Base-by-base conservation (phyloP, 75 land plant genomes). In the Larix kaempferi region DNA sequence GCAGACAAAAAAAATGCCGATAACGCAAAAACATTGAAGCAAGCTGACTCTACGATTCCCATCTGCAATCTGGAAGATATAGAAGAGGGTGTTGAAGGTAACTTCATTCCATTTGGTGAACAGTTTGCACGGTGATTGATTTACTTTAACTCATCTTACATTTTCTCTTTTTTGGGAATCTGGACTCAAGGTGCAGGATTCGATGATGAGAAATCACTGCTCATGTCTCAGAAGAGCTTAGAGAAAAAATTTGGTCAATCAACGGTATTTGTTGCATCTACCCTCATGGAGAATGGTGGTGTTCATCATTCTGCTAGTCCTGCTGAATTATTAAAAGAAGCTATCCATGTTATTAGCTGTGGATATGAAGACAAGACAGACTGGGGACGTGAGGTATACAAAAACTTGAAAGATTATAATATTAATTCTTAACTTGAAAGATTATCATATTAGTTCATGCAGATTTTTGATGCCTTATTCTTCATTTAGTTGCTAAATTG, bases 191-290 rank as follows among this genome's bases (percentile, higher is more conserved):
- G 89, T 81, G 87, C 91, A 78, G 98, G 96, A 73, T 86, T 93
- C 83, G 94, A 93, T 76, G 96, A 93, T 71, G 94, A 93, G 77
- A 93, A 91, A 84, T 88, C 98, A 59, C 80, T 95, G 58, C 85
- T 93, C 3, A 94, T 95, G 96, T 95, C 98, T 26, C 93, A 91
- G 73, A 88, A 91, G 93, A 92, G 82, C 87, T 86, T 92, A 78
- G 95, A 92, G 88, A 88, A 92, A 80, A 78, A 90, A 52, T 92
- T 92, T 88, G 95, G 95, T 15, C 89, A 84, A 78, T 92, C 95
- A 33, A 76, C 88, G 61, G 93, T 86, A 26, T 92, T 92, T 88
- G 92, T 92, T 81, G 86, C 93, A 49, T 92, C 95, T 22, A 92
- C 93, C 3, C 82, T 92, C 25, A 86, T 92, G 91, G 94, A 92